Conservation (phyloP, 345 rosid genomes). For the Eucalyptus sp. region DNA sequence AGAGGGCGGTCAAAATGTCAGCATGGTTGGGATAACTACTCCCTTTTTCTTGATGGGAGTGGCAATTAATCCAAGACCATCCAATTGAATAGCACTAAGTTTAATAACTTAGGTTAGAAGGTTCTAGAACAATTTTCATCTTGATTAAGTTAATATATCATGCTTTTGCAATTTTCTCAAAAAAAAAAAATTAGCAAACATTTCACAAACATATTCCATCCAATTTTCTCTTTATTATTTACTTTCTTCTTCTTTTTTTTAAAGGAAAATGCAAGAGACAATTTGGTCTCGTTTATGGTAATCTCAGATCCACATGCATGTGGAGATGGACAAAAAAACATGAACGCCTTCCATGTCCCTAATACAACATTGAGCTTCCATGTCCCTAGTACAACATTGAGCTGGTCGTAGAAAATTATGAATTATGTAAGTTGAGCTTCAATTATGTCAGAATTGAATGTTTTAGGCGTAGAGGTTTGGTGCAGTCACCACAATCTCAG, state of each 20-base stretch:
- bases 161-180: background rate
- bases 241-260: background rate
- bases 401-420: background rate
- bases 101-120: background rate
- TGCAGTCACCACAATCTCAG: background rate
- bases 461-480: background rate
- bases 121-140: background rate
- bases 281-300: background rate
- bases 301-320: background rate
- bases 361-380: background rate
- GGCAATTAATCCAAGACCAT: background rate
- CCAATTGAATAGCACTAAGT: background rate
- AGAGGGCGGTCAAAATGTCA: background rate
- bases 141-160: background rate
- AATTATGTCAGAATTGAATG: background rate
- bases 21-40: background rate
- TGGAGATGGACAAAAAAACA: background rate
- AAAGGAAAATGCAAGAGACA: background rate
- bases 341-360: background rate
- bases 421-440: background rate
- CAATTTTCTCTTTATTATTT: background rate
- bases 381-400: background rate
- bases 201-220: background rate
- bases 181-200: background rate
- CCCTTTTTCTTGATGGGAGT: background rate